Conservation (phyloP, 352 stramenopile genomes). For the Phytopythium montanum region DNA sequence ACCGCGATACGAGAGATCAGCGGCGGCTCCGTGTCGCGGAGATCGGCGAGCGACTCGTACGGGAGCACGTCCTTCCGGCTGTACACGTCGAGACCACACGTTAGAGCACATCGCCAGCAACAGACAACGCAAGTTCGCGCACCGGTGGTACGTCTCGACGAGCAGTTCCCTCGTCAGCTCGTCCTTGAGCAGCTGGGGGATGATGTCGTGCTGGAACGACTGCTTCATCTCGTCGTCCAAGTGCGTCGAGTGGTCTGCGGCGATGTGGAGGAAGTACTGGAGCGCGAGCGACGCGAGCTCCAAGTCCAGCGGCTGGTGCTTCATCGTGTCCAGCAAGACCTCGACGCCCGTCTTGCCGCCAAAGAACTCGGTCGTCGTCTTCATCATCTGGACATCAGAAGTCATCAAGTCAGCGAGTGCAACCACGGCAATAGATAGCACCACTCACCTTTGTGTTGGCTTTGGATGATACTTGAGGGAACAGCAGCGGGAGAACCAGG, state of each 20-base stretch:
- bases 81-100: background rate
- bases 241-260: constrained; percentile 41
- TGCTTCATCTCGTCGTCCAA: constrained; percentile 30
- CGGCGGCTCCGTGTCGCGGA: constrained; percentile 38
- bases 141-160: constrained; percentile 72
- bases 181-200: constrained; percentile 53
- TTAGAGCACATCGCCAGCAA: background rate
- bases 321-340: constrained; percentile 69
- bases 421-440: background rate
- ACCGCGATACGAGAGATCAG: constrained; percentile 76
- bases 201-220: constrained; percentile 49
- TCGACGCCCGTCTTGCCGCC: constrained; percentile 47
- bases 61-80: constrained; percentile 51
- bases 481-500: constrained; percentile 69
- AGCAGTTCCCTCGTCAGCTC: constrained; percentile 71
- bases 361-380: constrained; percentile 44
- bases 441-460: constrained; percentile 39
- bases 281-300: constrained; percentile 73
- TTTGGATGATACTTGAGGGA: constrained; percentile 57
- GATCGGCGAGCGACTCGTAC: constrained; percentile 38
- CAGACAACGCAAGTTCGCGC: background rate
- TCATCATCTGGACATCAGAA: constrained; percentile 41
- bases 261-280: constrained; percentile 82
- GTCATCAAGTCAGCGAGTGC: too few relatives aligned
- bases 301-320: constrained; percentile 48